Conservation (phyloP, 2,329 filamentous ascomycete genomes). For the Acrocalymma vagum region DNA sequence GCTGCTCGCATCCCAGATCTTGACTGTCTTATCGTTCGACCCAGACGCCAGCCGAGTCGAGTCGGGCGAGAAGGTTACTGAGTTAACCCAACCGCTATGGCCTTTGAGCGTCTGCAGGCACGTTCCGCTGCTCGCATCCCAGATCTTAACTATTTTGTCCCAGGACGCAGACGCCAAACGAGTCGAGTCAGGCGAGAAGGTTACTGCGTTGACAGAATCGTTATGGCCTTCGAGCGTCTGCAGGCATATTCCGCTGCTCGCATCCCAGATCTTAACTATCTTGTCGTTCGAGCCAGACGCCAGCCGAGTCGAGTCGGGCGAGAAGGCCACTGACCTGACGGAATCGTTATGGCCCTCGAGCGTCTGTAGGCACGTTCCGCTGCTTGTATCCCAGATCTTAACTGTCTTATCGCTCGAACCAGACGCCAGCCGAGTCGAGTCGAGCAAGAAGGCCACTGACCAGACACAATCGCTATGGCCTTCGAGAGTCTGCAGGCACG, state of each 20-base stretch:
- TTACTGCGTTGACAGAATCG: constrained; percentile 4
- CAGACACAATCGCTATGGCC: not conserved
- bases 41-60: constrained; percentile 23
- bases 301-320: constrained; percentile 17
- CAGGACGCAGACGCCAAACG: constrained; percentile 13
- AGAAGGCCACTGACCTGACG: constrained; percentile 13
- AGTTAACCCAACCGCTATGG: constrained; percentile 16
- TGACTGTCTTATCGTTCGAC: constrained; percentile 21
- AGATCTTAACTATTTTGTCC: constrained; percentile 18
- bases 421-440: constrained; percentile 4
- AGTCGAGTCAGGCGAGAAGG: constrained; percentile 17
- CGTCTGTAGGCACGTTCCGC: constrained; percentile 2
- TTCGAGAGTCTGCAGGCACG: constrained; percentile 2
- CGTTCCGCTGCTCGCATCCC: constrained; percentile 24
- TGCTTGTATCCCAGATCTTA: constrained; percentile 8
- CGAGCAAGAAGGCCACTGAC: constrained; percentile 8
- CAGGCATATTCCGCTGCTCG: constrained; percentile 17
- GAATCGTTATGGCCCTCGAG: constrained; percentile 21
- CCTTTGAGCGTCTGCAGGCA: constrained; percentile 21
- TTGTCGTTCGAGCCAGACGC: constrained; percentile 8
- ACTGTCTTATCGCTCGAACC: not conserved
- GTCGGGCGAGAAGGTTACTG: constrained; percentile 31
- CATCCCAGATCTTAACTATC: constrained; percentile 27
- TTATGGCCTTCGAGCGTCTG: constrained; percentile 18
- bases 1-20: constrained; percentile 25